Evolutionary conservation across 228 moss, liverwort and hornwort genomes (phyloP).

Genomic region (Sphagnum magellanicum): DNA sequence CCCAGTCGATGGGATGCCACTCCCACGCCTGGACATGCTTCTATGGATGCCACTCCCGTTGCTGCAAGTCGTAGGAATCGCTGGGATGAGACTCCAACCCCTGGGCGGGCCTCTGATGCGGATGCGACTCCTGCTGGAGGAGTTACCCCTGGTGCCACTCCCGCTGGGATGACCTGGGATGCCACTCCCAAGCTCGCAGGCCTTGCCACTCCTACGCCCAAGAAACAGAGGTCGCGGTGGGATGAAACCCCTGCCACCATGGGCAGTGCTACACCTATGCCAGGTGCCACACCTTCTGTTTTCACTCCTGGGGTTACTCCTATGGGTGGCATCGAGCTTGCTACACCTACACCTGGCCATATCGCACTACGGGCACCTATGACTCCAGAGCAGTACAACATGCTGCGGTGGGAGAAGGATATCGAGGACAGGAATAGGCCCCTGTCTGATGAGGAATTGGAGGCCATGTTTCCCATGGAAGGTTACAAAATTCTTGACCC

Average conservation of each 20-base stretch:
- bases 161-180: conserved; percentile 99
- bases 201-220: conserved; percentile 89
- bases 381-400: conserved; percentile 99
- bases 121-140: conserved; percentile 97
- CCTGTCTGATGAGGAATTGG: conserved; percentile 83
- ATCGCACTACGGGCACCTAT: conserved; percentile 94
- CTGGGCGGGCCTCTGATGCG: conserved; percentile 83
- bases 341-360: conserved; percentile 96
- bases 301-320: conserved; percentile 98
- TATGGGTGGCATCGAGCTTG: conserved; percentile 88
- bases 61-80: conserved; percentile 73
- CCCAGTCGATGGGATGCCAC: conserved; percentile 99
- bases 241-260: conserved; percentile 97
- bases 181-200: conserved; percentile 93
- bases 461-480: conserved; percentile 99
- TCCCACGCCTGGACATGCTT: conserved; percentile 81
- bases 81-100: conserved; percentile 99
- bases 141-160: conserved; percentile 91
- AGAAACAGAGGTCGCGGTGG: conserved; percentile 97
- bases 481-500: conserved; percentile 92
- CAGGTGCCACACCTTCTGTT: conserved; percentile 82
- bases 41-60: conserved; percentile 85
- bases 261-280: conserved; percentile 91
- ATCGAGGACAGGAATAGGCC: conserved; percentile 98
- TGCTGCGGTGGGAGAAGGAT: conserved; percentile 99